Evolutionary conservation across 805 yeast species (phyloP).

Genomic region (Yamadazyma tumulicola): DNA sequence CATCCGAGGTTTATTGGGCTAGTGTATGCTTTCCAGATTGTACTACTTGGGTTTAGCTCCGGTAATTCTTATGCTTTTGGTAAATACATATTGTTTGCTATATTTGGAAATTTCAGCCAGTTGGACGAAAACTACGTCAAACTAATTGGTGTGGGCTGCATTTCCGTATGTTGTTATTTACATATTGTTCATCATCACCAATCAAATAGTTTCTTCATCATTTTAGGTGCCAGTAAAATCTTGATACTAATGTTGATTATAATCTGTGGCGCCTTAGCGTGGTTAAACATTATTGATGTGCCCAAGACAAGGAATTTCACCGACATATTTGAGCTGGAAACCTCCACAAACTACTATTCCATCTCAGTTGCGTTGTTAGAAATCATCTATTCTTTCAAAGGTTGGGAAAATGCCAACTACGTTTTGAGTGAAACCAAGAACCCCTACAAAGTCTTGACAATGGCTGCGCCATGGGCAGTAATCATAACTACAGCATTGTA

Average conservation of each 20-base stretch:
- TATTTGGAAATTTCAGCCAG: constrained; percentile 21
- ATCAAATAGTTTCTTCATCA: constrained; percentile 51
- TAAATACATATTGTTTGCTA: constrained; percentile 45
- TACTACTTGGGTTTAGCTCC: constrained; percentile 58
- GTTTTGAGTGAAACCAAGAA: constrained; percentile 56
- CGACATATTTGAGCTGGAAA: constrained; percentile 29
- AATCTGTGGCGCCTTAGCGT: constrained; percentile 42
- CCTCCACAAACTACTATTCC: constrained; percentile 41
- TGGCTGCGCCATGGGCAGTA: constrained; percentile 61
- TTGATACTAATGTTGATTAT: constrained; percentile 49
- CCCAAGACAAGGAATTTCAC: constrained; percentile 23
- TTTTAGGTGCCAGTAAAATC: constrained; percentile 53
- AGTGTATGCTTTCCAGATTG: constrained; percentile 47
- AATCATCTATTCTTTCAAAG: constrained; percentile 61
- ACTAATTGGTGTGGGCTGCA: constrained; percentile 46
- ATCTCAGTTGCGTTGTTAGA: constrained; percentile 55
- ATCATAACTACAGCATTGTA: constrained; percentile 50
- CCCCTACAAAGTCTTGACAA: constrained; percentile 53
- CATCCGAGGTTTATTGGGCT: constrained; percentile 37
- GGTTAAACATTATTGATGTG: constrained; percentile 25
- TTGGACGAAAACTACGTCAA: constrained; percentile 35
- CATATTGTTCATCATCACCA: constrained; percentile 48
- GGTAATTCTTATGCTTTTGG: constrained; percentile 68
- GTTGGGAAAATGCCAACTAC: constrained; percentile 69
- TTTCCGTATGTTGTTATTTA: constrained; percentile 43